Evolutionary conservation across 768 basidiomycete species (phyloP).

Genomic region (Dentipellis sp.): DNA sequence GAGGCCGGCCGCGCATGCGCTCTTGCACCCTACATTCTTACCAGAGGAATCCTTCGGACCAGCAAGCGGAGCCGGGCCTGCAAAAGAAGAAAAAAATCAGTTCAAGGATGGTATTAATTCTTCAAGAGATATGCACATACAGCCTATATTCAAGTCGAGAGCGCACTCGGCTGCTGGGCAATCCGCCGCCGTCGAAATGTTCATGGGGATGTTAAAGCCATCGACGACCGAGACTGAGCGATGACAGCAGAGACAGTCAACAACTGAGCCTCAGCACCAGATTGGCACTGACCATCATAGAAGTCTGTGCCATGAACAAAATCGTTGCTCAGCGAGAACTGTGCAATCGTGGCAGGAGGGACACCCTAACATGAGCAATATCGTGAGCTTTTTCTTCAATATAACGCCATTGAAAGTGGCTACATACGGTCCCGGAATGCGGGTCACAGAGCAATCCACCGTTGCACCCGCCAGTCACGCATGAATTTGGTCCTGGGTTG

Average conservation of each 20-base stretch:
- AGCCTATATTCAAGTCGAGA: slow-evolving; percentile 24
- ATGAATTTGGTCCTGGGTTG: slow-evolving; percentile 13
- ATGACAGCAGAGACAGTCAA: no score
- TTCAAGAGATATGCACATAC: slow-evolving; percentile 1
- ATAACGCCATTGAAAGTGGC: not conserved
- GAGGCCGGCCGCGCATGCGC: slow-evolving; percentile 39
- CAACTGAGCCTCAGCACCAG: no score
- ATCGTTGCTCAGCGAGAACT: slow-evolving; percentile 46
- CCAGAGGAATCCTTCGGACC: slow-evolving; percentile 48
- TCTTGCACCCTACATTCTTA: slow-evolving; percentile 50
- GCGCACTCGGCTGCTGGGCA: slow-evolving; percentile 50
- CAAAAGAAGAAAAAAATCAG: not conserved
- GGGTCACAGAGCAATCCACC: slow-evolving; percentile 19
- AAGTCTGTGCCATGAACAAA: slow-evolving; percentile 33
- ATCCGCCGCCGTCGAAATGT: slow-evolving; percentile 44
- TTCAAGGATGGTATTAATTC: no score
- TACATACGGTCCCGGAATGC: slow-evolving; percentile 14
- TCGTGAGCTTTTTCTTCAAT: not conserved
- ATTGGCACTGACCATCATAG: slow-evolving; percentile 40
- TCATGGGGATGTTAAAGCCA: slow-evolving; percentile 51
- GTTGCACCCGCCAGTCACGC: slow-evolving; percentile 19
- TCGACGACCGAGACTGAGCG: slow-evolving; percentile 52
- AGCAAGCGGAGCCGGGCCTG: slow-evolving; percentile 40
- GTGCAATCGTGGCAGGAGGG: slow-evolving; percentile 63
- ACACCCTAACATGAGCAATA: slow-evolving; percentile 31